A percentile compares a stretch with the other conserved stretches of the same genome.
These are phyloP conservation scores for Abrus pulchellus DNA, from an alignment of 306 rosid genomes.

Conservation along the genomic window DNA sequence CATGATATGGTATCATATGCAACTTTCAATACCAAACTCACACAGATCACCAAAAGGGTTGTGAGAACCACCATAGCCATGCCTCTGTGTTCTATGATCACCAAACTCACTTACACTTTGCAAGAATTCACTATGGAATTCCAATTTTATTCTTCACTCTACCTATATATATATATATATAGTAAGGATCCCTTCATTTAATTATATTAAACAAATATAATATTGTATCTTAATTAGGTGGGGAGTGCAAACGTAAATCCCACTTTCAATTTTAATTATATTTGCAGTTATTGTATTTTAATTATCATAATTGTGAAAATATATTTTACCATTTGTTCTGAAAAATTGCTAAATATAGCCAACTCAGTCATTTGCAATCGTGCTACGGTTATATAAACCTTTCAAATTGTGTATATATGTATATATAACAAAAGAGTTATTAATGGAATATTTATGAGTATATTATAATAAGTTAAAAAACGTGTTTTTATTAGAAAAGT, in stretches of 20 bases:
- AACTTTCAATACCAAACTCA: slow-evolving; percentile 49
- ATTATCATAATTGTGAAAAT: too few relatives aligned
- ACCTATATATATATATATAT: background rate
- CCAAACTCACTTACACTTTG: too few relatives aligned
- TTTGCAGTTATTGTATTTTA: too few relatives aligned
- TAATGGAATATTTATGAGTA: too few relatives aligned
- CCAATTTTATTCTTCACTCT: slow-evolving; percentile 7
- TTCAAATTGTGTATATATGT: background rate
- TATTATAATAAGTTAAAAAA: too few relatives aligned
- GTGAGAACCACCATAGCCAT: slow-evolving; percentile 43
- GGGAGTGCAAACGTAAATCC: background rate
- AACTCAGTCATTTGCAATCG: background rate
- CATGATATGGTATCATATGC: slow-evolving; percentile 62
- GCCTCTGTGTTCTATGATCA: too few relatives aligned
- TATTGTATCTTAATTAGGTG: background rate
- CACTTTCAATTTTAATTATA: background rate
- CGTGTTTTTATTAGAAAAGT: too few relatives aligned
- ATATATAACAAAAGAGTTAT: too few relatives aligned
- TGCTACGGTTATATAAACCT: background rate
- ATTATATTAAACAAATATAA: background rate
- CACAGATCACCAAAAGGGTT: slow-evolving; percentile 47
- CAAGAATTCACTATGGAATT: too few relatives aligned
- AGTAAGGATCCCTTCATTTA: background rate
- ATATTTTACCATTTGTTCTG: too few relatives aligned
- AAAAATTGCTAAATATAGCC: too few relatives aligned